phyloP scores from a whole-genome alignment of 2,329 filamentous ascomycete species.

The Davidsoniella neocaledoniae region DNA sequence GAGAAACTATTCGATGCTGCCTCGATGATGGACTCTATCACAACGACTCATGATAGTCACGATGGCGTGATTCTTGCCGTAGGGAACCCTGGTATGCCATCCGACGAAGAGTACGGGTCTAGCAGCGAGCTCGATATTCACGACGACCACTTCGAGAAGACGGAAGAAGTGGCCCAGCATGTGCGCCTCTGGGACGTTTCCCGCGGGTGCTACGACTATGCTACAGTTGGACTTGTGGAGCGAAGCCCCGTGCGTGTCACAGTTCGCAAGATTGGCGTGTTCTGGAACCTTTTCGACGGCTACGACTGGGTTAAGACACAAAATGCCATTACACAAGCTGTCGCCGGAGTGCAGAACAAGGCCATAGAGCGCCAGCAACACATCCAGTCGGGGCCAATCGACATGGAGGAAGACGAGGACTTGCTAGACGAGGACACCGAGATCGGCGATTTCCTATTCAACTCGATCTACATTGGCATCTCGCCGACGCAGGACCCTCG shows the following conservation, averaged over 20 bases:
- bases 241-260: constrained; percentile 59
- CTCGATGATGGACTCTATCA: constrained; percentile 11
- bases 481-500: constrained; percentile 71
- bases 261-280: constrained; percentile 75
- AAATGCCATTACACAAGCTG: constrained; percentile 70
- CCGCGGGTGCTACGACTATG: constrained; percentile 55
- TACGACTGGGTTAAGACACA: constrained; percentile 90
- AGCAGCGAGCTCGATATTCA: constrained; percentile 53
- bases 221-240: constrained; percentile 42
- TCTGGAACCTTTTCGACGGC: constrained; percentile 96
- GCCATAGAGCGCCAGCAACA: constrained; percentile 35
- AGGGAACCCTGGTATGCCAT: constrained; percentile 11
- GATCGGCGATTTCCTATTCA: constrained; percentile 92
- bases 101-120: constrained; percentile 21
- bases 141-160: constrained; percentile 59
- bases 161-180: constrained; percentile 42
- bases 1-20: constrained; percentile 35
- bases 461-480: constrained; percentile 95
- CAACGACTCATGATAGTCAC: constrained; percentile 19
- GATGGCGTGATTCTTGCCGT: constrained; percentile 20
- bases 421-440: constrained; percentile 69
- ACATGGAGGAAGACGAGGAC: constrained; percentile 29
- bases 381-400: constrained; percentile 19
- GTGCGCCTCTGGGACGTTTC: constrained; percentile 68
- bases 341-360: constrained; percentile 71